Conservation (phyloP, 2,329 filamentous ascomycete genomes). For the Chrysoporthe austroafricana region DNA sequence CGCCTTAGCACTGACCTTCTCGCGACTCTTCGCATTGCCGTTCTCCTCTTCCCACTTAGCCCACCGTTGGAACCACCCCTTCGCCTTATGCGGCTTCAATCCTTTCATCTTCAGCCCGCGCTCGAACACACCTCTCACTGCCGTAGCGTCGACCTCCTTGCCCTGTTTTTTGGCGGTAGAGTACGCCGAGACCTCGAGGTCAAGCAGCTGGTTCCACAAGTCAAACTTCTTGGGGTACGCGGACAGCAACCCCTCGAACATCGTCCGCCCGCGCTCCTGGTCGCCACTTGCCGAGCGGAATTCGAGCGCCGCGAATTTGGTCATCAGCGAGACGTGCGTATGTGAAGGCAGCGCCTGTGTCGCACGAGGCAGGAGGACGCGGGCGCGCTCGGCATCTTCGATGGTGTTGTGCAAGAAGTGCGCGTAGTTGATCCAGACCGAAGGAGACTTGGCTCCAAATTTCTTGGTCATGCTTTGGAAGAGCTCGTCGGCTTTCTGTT, state of each 20-base stretch:
- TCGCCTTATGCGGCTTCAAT: constrained; percentile 81
- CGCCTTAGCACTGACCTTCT: constrained; percentile 72
- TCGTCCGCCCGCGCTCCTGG: constrained; percentile 87
- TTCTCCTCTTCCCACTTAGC: constrained; percentile 80
- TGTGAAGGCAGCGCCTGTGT: constrained; percentile 77
- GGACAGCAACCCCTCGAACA: constrained; percentile 86
- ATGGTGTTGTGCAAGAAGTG: constrained; percentile 83
- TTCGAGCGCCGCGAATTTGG: constrained; percentile 89
- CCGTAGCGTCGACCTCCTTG: constrained; percentile 47
- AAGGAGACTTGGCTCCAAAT: constrained; percentile 77
- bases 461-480: constrained; percentile 90
- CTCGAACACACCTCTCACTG: constrained; percentile 79
- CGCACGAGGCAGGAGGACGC: constrained; percentile 79
- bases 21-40: constrained; percentile 70
- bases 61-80: constrained; percentile 92
- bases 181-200: constrained; percentile 73
- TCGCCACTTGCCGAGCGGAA: constrained; percentile 84
- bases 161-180: constrained; percentile 55
- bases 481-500: constrained; percentile 81
- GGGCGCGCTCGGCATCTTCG: constrained; percentile 71
- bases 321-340: constrained; percentile 70
- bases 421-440: constrained; percentile 93
- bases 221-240: constrained; percentile 89
- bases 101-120: constrained; percentile 70
- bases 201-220: constrained; percentile 89